Conservation (phyloP, 2,329 filamentous ascomycete genomes). For the Setomelanomma holmii region DNA sequence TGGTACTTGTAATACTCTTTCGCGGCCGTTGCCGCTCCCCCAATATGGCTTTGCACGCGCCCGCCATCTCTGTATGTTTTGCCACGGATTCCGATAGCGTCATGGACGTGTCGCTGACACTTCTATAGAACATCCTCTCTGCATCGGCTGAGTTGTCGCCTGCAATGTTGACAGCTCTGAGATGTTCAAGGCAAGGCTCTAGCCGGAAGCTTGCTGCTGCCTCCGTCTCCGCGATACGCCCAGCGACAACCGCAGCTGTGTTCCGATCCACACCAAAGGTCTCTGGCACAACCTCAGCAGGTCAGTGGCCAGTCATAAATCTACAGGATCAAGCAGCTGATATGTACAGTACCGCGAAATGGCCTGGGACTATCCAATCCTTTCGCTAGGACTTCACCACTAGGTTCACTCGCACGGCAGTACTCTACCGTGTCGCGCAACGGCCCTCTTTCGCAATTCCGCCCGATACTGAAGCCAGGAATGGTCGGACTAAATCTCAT, state of each 20-base stretch:
- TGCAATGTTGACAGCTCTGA: slow-evolving; percentile 47
- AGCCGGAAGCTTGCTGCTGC: slow-evolving; percentile 28
- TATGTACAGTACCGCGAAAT: slow-evolving; percentile 37
- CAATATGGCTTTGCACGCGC: slow-evolving; percentile 61
- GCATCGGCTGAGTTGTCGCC: slow-evolving; percentile 50
- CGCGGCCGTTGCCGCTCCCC: slow-evolving; percentile 43
- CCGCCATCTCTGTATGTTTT: slow-evolving; percentile 56
- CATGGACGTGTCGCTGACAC: slow-evolving; percentile 25
- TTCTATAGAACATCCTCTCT: slow-evolving; percentile 53
- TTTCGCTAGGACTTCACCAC: slow-evolving; percentile 37
- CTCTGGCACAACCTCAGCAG: slow-evolving; percentile 22
- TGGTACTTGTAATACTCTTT: slow-evolving; percentile 20
- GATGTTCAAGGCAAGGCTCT: slow-evolving; percentile 43
- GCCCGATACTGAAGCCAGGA: slow-evolving; percentile 37
- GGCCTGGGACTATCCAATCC: slow-evolving; percentile 44
- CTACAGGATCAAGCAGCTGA: slow-evolving; percentile 5
- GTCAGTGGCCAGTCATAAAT: slow-evolving; percentile 19
- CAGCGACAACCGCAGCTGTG: slow-evolving; percentile 11
- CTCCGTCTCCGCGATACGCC: slow-evolving; percentile 27
- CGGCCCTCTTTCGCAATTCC: slow-evolving; percentile 39
- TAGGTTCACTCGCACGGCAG: slow-evolving; percentile 35
- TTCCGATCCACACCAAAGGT: slow-evolving; percentile 17
- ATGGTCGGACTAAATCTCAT: slow-evolving; percentile 48
- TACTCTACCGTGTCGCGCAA: slow-evolving; percentile 51
- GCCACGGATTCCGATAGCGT: slow-evolving; percentile 36